Evolutionary conservation across 2,329 filamentous ascomycete species (phyloP), one percentile per base, ranked within the genome.

Genomic region (Fusarium tuaranense): DNA sequence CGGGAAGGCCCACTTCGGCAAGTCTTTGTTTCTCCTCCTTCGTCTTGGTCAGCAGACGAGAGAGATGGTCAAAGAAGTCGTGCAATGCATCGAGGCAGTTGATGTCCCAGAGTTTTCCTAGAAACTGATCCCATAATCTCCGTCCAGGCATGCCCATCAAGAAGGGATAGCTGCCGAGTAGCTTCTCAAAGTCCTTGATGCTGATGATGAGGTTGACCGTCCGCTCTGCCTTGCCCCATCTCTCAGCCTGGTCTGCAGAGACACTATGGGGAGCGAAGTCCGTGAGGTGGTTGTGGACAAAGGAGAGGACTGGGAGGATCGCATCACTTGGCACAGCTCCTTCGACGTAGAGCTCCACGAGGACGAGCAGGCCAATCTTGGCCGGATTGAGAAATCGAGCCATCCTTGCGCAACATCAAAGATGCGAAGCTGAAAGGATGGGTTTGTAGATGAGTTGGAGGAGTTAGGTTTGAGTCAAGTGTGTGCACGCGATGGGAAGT

Each of bases 351-450:
- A 98, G 88, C 78, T 95, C 91, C 63, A 97, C 89, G 63, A 99
- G 89, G 65, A 91, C 90, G 65, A 98, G 88, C 27, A 98, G 88
- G 79, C 93, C 92, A 76, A 98, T 90, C 81, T 97, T 97, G 76
- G 94, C 92, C 14, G 96, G 94, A n/a, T 94, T 97, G 55, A 98
- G 88, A 82, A 93, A 97, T 67, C 93, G 93, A 78, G 92, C 89
- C 92, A 96, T 97, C 63, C 16, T 71, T 58, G 30, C 20, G 14
- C 30, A 30, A 22, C 38, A 65, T 44, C 25, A 7, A 69, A 46
- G 32, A 30, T 30, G 41, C 12, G 18, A 44, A 14, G 41, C 10
- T 25, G 30, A 34, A 20, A 18, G 18, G 18, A 14, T 30, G 39
- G 12, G 22, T 38, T 39, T 59, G 44, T 22, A 10, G 16, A 16